Evolutionary conservation across 1,139 yeast species (phyloP).

Genomic region (Spathaspora sp.): DNA sequence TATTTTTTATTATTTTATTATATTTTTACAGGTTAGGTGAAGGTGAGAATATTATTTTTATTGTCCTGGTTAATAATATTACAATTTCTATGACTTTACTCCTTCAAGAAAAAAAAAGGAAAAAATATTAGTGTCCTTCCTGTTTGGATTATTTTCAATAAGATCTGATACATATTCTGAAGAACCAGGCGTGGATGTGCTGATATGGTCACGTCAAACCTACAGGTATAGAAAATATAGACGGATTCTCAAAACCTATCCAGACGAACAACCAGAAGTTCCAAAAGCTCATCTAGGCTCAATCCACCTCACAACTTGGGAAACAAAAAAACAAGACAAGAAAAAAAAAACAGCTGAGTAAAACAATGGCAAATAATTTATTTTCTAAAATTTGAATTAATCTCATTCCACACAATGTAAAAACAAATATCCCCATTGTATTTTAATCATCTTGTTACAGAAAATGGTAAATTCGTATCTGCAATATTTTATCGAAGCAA

Average conservation of each 20-base stretch:
- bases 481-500: background rate
- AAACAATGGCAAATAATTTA: background rate
- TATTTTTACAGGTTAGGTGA: background rate
- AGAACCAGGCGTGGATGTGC: background rate
- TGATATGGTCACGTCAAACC: background rate
- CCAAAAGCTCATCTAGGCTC: no score
- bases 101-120: background rate
- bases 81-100: background rate
- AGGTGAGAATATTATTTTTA: background rate
- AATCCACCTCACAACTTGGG: background rate
- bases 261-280: no score
- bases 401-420: background rate
- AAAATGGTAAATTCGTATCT: background rate
- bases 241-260: no score
- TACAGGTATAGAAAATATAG: background rate
- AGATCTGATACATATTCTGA: background rate
- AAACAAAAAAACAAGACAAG: background rate
- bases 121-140: background rate
- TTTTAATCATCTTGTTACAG: background rate
- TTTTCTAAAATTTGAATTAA: background rate
- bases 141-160: slow-evolving; percentile 1
- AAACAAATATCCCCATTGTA: background rate
- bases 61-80: background rate
- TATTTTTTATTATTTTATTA: background rate
- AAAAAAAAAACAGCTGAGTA: background rate